phyloP scores from a whole-genome alignment of 768 basidiomycete species.

The Trametes cingulata region DNA sequence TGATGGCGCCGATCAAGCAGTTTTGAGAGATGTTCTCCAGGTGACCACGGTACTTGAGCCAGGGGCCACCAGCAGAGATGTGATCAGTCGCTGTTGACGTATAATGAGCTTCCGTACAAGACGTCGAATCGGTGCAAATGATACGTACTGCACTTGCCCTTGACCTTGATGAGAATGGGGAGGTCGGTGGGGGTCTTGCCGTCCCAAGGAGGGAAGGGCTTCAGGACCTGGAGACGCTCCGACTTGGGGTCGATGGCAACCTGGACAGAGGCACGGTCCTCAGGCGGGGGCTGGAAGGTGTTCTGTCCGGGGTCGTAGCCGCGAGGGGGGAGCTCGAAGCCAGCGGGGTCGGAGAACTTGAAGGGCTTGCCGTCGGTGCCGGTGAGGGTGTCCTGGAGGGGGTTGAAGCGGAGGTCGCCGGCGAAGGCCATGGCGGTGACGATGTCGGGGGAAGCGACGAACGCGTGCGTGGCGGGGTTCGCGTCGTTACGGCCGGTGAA shows the following conservation, averaged over 20 bases:
- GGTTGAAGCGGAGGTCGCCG: conserved; percentile 95
- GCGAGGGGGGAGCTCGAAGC: conserved; percentile 89
- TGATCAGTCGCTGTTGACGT: conserved; percentile 73
- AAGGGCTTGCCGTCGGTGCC: conserved; percentile 94
- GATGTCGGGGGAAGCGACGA: conserved; percentile 91
- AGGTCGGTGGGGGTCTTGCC: conserved; percentile 88
- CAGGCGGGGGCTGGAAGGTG: conserved; percentile 95
- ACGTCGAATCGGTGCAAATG: not conserved
- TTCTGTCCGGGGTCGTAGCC: conserved; percentile 97
- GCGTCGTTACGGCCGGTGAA: conserved; percentile 99
- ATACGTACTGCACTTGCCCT: conserved; percentile 95
- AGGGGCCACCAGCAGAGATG: conserved; percentile 96
- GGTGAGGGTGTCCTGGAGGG: conserved; percentile 83
- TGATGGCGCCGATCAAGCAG: conserved; percentile 97
- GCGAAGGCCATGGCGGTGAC: conserved; percentile 98
- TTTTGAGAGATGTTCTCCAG: conserved; percentile 99
- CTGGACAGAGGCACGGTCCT: conserved; percentile 75
- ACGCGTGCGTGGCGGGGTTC: conserved; percentile 98
- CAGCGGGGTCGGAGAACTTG: conserved; percentile 92
- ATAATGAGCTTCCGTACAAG: not conserved
- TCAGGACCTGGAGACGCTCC: conserved; percentile 87
- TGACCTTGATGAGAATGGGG: conserved; percentile 96
- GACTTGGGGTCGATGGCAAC: conserved; percentile 86
- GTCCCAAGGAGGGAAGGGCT: conserved; percentile 91
- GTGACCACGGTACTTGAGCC: conserved; percentile 99